Percentiles rank a stretch among this genome's conserved stretches.
These are phyloP conservation scores for Boletus mariae DNA, from an alignment of 1,284 basidiomycete species.

Conservation along the genomic window DNA sequence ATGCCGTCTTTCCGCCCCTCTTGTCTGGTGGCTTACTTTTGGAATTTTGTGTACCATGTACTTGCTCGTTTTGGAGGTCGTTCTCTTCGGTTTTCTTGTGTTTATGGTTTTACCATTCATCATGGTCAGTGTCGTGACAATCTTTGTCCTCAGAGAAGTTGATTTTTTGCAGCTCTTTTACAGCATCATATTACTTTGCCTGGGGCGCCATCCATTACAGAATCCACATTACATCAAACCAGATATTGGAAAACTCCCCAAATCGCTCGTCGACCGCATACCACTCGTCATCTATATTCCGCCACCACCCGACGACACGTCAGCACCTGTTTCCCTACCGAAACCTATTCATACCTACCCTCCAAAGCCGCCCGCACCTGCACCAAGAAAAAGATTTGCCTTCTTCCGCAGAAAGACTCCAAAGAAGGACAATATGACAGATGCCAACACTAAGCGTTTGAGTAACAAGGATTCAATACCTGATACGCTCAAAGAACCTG, in stretches of 20 bases:
- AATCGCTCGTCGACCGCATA: conserved; percentile 66
- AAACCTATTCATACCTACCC: conserved; percentile 54
- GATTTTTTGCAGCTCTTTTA: conserved; percentile 55
- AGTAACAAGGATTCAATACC: conserved; percentile 19
- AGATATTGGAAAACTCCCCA: conserved; percentile 70
- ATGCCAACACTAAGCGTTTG: conserved; percentile 14
- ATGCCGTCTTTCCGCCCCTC: conserved; percentile 67
- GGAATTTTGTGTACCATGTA: conserved; percentile 77
- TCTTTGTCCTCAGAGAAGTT: conserved; percentile 4
- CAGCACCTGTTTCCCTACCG: conserved; percentile 39
- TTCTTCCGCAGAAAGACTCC: conserved; percentile 41
- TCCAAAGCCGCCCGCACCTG: conserved; percentile 40
- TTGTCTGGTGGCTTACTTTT: conserved; percentile 81
- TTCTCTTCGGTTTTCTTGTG: conserved; percentile 66
- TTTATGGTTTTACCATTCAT: conserved; percentile 74
- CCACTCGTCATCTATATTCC: conserved; percentile 81
- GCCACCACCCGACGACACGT: conserved; percentile 56
- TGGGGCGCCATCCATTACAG: conserved; percentile 73
- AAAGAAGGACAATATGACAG: conserved; percentile 26
- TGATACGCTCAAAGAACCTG: conserved; percentile 35
- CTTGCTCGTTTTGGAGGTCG: conserved; percentile 67
- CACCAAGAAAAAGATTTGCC: conserved; percentile 45
- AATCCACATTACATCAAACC: conserved; percentile 68
- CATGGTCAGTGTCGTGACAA: conserved; percentile 49
- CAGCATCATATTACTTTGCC: conserved; percentile 70